phyloP scores from a whole-genome alignment of 805 yeast genomes.

The Yarrowia yakushimensis region DNA sequence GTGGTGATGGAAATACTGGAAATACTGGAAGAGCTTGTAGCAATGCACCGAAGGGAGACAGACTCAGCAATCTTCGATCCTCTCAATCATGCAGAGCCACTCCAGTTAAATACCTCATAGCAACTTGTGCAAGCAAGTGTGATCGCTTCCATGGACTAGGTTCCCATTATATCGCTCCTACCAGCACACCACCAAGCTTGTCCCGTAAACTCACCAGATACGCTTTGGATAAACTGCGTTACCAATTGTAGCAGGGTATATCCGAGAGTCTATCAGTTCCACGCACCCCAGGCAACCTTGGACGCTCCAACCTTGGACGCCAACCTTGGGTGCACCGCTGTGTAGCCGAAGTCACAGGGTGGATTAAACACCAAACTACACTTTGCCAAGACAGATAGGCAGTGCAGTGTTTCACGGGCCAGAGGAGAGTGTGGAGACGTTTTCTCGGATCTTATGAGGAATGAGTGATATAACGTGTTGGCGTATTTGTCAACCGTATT shows the following conservation, averaged over 20 bases:
- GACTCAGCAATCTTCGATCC: too few species aligned
- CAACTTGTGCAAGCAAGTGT: not conserved
- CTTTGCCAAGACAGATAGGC: not conserved
- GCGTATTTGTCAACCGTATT: too few species aligned
- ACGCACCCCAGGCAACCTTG: not conserved
- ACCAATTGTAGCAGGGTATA: not conserved
- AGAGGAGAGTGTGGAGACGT: not conserved
- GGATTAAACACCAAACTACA: not conserved
- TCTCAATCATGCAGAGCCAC: not conserved
- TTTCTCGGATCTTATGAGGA: not conserved
- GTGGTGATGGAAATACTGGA: too few species aligned
- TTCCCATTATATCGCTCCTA: not conserved
- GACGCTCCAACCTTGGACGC: not conserved
- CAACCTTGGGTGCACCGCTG: too few species aligned
- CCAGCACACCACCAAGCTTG: not conserved
- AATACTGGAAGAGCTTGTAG: too few species aligned
- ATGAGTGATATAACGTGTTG: too few species aligned
- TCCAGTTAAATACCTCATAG: not conserved
- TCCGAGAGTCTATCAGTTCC: conserved; percentile 2
- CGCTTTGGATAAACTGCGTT: not conserved
- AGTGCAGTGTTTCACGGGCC: not conserved
- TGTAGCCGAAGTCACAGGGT: not conserved
- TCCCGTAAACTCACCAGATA: not conserved
- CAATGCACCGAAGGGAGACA: too few species aligned
- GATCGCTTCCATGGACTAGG: not conserved